These are phyloP conservation scores for Capronia coronata DNA, from an alignment of 2,329 filamentous ascomycete genomes.

Conservation along the genomic window DNA sequence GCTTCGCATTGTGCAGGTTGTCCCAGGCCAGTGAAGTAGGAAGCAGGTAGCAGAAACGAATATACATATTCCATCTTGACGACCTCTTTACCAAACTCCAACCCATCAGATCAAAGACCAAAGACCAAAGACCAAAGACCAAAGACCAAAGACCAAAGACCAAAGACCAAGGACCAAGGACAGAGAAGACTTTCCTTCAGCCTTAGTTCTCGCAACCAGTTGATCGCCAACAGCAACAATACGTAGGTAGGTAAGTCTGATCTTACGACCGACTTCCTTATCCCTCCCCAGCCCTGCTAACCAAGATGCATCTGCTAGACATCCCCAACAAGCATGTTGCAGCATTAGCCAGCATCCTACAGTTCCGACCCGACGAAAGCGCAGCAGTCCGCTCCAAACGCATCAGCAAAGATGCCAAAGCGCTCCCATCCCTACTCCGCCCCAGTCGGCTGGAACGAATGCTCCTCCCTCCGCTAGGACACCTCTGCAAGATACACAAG, in stretches of 20 bases:
- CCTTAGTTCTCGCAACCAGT: background rate
- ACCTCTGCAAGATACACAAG: slow-evolving; percentile 24
- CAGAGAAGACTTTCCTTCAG: background rate
- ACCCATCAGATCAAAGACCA: too few species aligned
- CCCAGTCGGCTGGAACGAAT: slow-evolving; percentile 24
- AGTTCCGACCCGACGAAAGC: slow-evolving; percentile 17
- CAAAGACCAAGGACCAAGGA: too few species aligned
- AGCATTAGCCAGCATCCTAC: slow-evolving; percentile 13
- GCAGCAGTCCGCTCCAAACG: slow-evolving; percentile 5
- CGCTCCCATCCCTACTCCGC: slow-evolving; percentile 19
- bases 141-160: too few species aligned
- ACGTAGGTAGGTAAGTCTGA: background rate
- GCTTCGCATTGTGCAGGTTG: background rate
- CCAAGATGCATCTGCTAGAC: slow-evolving; percentile 21
- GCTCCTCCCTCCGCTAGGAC: slow-evolving; percentile 14
- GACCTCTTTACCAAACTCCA: too few species aligned
- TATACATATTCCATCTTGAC: too few species aligned
- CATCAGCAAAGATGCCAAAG: slow-evolving; percentile 19
- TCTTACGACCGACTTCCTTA: background rate
- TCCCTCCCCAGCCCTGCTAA: slow-evolving; percentile 1
- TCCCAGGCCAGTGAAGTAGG: background rate
- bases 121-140: too few species aligned
- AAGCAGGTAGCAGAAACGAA: background rate
- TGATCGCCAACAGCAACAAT: background rate
- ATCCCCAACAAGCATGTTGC: slow-evolving; percentile 13